Evolutionary conservation across 306 rosid species (phyloP).

Genomic region (Lathyrus sativus): DNA sequence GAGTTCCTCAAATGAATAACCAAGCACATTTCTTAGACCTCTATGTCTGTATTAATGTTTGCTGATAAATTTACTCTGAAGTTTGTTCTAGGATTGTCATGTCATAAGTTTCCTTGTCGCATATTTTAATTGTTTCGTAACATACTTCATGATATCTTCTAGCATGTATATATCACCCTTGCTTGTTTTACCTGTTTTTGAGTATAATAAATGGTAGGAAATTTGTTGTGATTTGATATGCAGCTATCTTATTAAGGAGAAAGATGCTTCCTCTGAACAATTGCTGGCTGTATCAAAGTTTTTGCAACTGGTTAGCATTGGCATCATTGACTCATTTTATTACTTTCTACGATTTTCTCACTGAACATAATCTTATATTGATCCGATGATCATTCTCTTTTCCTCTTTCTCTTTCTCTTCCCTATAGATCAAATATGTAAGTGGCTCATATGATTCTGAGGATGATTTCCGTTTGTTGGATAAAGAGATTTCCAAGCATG

Average conservation of each 20-base stretch:
- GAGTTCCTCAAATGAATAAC: constrained; percentile 15
- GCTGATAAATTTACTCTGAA: background rate
- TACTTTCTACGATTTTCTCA: constrained; percentile 13
- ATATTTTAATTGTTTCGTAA: constrained; percentile 8
- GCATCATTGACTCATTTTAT: constrained; percentile 29
- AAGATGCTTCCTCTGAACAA: constrained; percentile 55
- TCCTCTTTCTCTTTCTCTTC: constrained; percentile 13
- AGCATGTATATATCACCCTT: constrained; percentile 13
- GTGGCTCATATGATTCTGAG: constrained; percentile 82
- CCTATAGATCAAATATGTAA: constrained; percentile 76
- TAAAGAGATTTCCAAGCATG: constrained; percentile 76
- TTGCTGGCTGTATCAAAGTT: constrained; percentile 58
- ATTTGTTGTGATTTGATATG: constrained; percentile 43
- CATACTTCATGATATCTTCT: background rate
- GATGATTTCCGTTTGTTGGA: constrained; percentile 80
- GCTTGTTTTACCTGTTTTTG: constrained; percentile 13
- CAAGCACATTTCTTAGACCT: constrained; percentile 24
- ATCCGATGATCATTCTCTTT: constrained; percentile 26
- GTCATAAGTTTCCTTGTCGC: constrained; percentile 10
- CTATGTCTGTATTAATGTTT: constrained; percentile 18
- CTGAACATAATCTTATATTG: background rate
- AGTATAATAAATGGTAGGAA: constrained; percentile 26
- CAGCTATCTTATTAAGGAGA: constrained; percentile 74
- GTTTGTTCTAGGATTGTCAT: constrained; percentile 25
- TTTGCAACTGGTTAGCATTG: constrained; percentile 78